A percentile compares a stretch with the other conserved stretches of the same genome.
Evolutionary conservation across 352 stramenopile genomes (phyloP).

Genomic region (Aphanomyces astaci): DNA sequence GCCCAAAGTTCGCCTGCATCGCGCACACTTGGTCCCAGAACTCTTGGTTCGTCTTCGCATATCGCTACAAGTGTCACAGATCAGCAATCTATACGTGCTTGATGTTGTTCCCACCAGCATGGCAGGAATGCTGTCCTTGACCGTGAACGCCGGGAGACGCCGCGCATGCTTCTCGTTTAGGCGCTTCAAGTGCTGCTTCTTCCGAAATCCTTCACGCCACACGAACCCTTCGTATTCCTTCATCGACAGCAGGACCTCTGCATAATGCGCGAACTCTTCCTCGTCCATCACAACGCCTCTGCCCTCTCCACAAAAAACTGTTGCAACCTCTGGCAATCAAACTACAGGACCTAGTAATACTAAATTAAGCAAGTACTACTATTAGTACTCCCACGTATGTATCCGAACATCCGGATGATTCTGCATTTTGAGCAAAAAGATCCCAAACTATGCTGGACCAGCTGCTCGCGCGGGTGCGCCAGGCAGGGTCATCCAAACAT

Average conservation of each 20-base stretch:
- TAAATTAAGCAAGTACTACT: too few species aligned
- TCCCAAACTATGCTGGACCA: not conserved
- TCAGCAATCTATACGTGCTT: not conserved
- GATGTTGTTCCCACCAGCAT: not conserved
- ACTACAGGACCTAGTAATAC: too few species aligned
- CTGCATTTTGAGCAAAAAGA: too few species aligned
- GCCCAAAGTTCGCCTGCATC: slow-evolving; percentile 53
- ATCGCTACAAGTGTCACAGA: slow-evolving; percentile 1
- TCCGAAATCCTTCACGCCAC: slow-evolving; percentile 75
- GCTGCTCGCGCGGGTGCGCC: not conserved
- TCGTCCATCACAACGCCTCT: slow-evolving; percentile 31
- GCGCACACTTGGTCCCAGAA: slow-evolving; percentile 74
- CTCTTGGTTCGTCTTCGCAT: slow-evolving; percentile 58
- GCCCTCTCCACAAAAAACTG: not conserved
- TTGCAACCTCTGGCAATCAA: not conserved
- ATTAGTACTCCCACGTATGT: not conserved
- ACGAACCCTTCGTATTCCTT: slow-evolving; percentile 77
- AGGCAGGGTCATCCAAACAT: not conserved
- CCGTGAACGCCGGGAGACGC: slow-evolving; percentile 35
- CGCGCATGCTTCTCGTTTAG: slow-evolving; percentile 67
- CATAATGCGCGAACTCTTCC: slow-evolving; percentile 76
- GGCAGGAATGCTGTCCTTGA: slow-evolving; percentile 13
- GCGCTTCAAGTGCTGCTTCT: slow-evolving; percentile 72
- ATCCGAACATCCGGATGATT: not conserved
- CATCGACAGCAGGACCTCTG: slow-evolving; percentile 77